Conservation (phyloP, 2,329 filamentous ascomycete species). For the Apiospora koreana region DNA sequence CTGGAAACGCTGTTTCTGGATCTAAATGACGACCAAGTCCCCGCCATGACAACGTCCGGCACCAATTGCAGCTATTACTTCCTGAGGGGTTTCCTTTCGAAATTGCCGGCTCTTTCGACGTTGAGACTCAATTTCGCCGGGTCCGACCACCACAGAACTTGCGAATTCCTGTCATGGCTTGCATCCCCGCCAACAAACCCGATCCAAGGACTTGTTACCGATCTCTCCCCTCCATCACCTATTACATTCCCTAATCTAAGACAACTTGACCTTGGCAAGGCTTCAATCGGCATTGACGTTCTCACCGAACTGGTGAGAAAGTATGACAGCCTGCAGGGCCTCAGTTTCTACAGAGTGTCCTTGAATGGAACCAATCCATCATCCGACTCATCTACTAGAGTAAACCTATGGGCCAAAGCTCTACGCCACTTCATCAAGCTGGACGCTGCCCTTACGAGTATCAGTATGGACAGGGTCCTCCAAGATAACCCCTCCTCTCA, state of each 20-base stretch:
- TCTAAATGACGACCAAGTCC: neutral
- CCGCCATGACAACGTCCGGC: neutral
- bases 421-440: slow-evolving; percentile 13
- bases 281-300: neutral
- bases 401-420: neutral
- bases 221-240: neutral
- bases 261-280: slow-evolving; percentile 3
- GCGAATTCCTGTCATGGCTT: slow-evolving; percentile 42
- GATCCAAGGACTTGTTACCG: neutral
- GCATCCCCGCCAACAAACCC: slow-evolving; percentile 18
- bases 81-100: slow-evolving; percentile 40
- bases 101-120: slow-evolving; percentile 45
- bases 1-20: slow-evolving; percentile 16
- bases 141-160: slow-evolving; percentile 13
- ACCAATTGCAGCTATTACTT: slow-evolving; percentile 15
- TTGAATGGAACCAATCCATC: neutral
- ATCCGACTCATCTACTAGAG: neutral
- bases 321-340: slow-evolving; percentile 9
- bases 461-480: slow-evolving; percentile 28
- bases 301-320: neutral
- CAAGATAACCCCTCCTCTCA: slow-evolving; percentile 20
- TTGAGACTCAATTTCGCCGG: slow-evolving; percentile 52
- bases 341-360: slow-evolving; percentile 14
- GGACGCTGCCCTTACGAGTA: slow-evolving; percentile 31
- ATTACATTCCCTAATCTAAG: neutral